Percentiles rank a stretch among this genome's conserved stretches.
These are phyloP conservation scores for Drechslerella coelobrocha DNA, from an alignment of 2,329 filamentous ascomycete species.

Conservation along the genomic window DNA sequence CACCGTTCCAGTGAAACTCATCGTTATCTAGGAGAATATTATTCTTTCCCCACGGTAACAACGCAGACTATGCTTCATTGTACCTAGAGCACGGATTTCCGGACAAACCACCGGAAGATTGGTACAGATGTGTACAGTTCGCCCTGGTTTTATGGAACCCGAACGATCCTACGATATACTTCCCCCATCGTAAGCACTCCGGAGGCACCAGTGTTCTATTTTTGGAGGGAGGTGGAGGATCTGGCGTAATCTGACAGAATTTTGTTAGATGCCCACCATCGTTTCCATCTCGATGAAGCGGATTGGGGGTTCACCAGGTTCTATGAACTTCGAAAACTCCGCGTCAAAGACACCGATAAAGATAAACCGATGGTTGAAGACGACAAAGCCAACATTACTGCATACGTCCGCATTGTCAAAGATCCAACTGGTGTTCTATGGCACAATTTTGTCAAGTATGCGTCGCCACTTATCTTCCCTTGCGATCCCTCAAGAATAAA, in stretches of 20 bases:
- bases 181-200: conserved; percentile 68
- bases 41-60: conserved; percentile 94
- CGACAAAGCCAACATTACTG: conserved; percentile 78
- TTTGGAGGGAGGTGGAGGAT: conserved; percentile 5
- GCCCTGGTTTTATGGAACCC: conserved; percentile 92
- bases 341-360: conserved; percentile 72
- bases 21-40: conserved; percentile 75
- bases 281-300: conserved; percentile 93
- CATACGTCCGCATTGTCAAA: conserved; percentile 80
- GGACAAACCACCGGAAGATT: conserved; percentile 79
- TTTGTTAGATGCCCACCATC: conserved; percentile 76
- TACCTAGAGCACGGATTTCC: conserved; percentile 96
- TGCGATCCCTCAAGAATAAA: neutral
- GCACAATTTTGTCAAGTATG: conserved; percentile 82
- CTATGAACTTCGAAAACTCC: conserved; percentile 83
- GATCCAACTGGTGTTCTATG: conserved; percentile 87
- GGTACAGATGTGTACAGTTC: conserved; percentile 97
- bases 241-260: conserved; percentile 38
- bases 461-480: conserved; percentile 57
- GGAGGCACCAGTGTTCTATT: neutral
- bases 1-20: neutral
- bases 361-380: conserved; percentile 76
- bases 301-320: conserved; percentile 99
- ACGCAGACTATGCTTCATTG: conserved; percentile 89
- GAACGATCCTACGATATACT: conserved; percentile 83